phyloP scores from a whole-genome alignment of 2,329 filamentous ascomycete genomes.

The Ciborinia camelliae region DNA sequence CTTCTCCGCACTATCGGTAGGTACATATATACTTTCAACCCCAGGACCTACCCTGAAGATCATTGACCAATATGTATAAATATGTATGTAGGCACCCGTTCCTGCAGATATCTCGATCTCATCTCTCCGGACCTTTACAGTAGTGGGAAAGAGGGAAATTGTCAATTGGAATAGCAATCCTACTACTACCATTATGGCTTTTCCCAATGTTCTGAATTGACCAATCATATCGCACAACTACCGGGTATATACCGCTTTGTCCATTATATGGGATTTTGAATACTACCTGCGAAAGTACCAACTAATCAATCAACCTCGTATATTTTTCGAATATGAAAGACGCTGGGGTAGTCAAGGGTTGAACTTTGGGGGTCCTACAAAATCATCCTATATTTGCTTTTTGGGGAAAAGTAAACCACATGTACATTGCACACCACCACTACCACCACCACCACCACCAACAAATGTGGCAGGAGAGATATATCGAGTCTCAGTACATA shows the following conservation, averaged over 20 bases:
- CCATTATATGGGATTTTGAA: neutral
- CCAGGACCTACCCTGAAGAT: constrained; percentile 29
- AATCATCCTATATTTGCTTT: neutral
- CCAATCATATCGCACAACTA: constrained; percentile 25
- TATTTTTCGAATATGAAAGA: neutral
- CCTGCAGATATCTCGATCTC: constrained; percentile 34
- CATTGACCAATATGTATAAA: constrained; percentile 24
- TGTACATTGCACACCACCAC: too few relatives aligned
- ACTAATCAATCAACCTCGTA: neutral
- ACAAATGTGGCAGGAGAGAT: constrained; percentile 9
- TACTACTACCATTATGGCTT: constrained; percentile 20
- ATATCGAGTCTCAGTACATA: constrained; percentile 21
- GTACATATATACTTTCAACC: constrained; percentile 28
- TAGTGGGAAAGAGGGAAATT: constrained; percentile 26
- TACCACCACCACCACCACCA: too few relatives aligned
- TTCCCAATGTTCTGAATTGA: constrained; percentile 23
- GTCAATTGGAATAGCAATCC: constrained; percentile 19
- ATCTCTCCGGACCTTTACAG: constrained; percentile 24
- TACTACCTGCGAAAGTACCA: too few relatives aligned
- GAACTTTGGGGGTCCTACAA: neutral
- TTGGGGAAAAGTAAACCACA: constrained; percentile 23
- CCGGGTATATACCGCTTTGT: constrained; percentile 10
- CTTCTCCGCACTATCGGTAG: constrained; percentile 29
- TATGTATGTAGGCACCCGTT: constrained; percentile 35
- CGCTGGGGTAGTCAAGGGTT: neutral